Base-by-base conservation (phyloP, 257 asterid genomes). In the Handroanthus guayacan region DNA sequence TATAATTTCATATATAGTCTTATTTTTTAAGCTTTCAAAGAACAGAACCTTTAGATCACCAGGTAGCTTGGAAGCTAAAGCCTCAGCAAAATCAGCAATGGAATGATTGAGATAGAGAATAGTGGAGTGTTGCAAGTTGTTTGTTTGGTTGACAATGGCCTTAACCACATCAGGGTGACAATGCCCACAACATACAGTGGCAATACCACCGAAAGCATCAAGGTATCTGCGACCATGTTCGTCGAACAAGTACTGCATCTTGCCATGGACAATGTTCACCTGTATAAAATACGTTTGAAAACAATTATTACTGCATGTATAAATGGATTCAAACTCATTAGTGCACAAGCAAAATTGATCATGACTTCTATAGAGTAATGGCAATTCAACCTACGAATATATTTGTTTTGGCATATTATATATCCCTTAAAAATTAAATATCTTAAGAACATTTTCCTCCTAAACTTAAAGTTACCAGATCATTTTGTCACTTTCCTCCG, bases 121-220 rank as follows among this genome's bases (percentile, higher is more conserved):
- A 25, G 97, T 89, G 2, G 96, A 84, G 70, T 91, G 97, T 44
- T 91, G 97, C 14, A 91, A 75, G 25, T 63, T 74, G 10, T 85
- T 77, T 13, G 87, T 88, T 79, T 91, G 96, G 4, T 84, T 63
- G 3, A 88, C 82, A 56, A 91, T 87, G 54, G 97, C 92, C 62
- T 84, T 76, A 1, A 89, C 91, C 5, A 91, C 90, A 13, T 91
- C 91, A 70, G 97, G 97, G 82, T 91, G 96, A 71, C 97, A 91
- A 66, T 91, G 97, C 14, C 97, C 97, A 82, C 96, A 89, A 17
- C 83, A 77, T 18, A 91, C 94, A 2, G 97, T 91, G 39, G 94
- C 97, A 18, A 91, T 91, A 57, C 97, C 94, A 2, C 91, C 96
- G 52, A 91, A 91, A 0, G 88, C 87, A 38, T 91, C 96, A 0